A percentile compares a stretch with the other conserved stretches of the same genome.
These are phyloP conservation scores for Naganishia kalamii DNA, from an alignment of 768 basidiomycete genomes.

Conservation along the genomic window DNA sequence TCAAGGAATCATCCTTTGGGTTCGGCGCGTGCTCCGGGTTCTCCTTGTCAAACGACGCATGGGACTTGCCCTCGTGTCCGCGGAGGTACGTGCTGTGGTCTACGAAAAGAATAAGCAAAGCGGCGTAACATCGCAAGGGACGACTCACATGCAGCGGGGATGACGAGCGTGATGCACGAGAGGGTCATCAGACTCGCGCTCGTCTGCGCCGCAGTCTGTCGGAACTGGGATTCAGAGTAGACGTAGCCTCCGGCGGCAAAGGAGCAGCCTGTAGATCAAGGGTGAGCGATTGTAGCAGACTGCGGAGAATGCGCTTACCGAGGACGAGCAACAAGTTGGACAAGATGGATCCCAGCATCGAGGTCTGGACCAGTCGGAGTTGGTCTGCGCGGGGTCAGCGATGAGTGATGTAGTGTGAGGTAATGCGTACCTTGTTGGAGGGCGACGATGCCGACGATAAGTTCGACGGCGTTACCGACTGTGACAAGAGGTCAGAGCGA, in stretches of 20 bases:
- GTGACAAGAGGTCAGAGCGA: constrained; percentile 19
- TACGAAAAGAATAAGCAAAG: background rate
- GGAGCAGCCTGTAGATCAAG: background rate
- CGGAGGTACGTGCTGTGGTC: constrained; percentile 36
- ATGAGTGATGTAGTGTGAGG: constrained; percentile 36
- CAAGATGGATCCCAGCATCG: constrained; percentile 83
- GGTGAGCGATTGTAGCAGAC: background rate
- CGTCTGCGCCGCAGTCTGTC: constrained; percentile 78
- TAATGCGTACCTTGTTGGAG: constrained; percentile 57
- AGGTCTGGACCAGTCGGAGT: constrained; percentile 84
- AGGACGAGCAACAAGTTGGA: constrained; percentile 85
- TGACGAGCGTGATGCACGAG: constrained; percentile 78
- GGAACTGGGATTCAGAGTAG: constrained; percentile 64
- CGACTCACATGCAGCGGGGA: constrained; percentile 72
- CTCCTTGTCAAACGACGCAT: constrained; percentile 22
- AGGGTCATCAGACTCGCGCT: constrained; percentile 67
- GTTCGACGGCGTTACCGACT: constrained; percentile 57
- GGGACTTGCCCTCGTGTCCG: background rate
- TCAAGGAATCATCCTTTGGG: constrained; percentile 35
- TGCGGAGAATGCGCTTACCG: constrained; percentile 67
- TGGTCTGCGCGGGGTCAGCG: constrained; percentile 52
- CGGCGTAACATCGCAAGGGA: background rate
- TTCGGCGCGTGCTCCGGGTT: constrained; percentile 32
- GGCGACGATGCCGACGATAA: constrained; percentile 82
- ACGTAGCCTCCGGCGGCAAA: constrained; percentile 52